Evolutionary conservation across 768 basidiomycete genomes (phyloP).

Genomic region (Lentinula edodes): DNA sequence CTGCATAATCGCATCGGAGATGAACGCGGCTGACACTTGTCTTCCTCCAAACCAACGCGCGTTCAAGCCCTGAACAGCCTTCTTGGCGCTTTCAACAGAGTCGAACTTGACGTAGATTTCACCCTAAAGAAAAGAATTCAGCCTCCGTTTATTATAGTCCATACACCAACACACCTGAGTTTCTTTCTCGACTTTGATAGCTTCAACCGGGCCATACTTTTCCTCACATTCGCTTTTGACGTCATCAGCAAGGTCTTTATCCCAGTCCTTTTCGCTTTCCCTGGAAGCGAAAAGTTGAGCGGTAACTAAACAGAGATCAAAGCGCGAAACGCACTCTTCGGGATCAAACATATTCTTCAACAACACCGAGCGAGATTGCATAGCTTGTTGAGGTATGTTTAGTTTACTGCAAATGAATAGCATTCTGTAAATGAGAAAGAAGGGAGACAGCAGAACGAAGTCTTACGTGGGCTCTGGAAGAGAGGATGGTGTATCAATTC

Average conservation of each 20-base stretch:
- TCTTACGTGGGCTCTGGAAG: conserved; percentile 60
- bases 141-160: neutral
- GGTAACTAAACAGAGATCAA: neutral
- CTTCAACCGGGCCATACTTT: conserved; percentile 84
- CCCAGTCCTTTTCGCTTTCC: conserved; percentile 96
- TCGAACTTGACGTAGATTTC: conserved; percentile 97
- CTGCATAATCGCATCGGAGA: conserved; percentile 92
- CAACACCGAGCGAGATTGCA: conserved; percentile 86
- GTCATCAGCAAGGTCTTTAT: conserved; percentile 92
- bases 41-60: conserved; percentile 97
- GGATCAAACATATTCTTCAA: conserved; percentile 96
- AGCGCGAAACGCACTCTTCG: conserved; percentile 68
- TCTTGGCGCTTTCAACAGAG: conserved; percentile 69
- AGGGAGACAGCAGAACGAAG: neutral
- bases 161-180: conserved; percentile 60
- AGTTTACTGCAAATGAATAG: conserved; percentile 40
- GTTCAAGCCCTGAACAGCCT: conserved; percentile 85
- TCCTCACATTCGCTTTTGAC: conserved; percentile 90
- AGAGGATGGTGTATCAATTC: conserved; percentile 65
- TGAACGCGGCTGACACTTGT: conserved; percentile 81
- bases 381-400: conserved; percentile 67
- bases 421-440: conserved; percentile 12
- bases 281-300: conserved; percentile 28
- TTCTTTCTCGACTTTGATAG: conserved; percentile 92
- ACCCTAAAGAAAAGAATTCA: conserved; percentile 49